Conservation (phyloP, 108 stramenopile species). For the Nitzschia sp. region DNA sequence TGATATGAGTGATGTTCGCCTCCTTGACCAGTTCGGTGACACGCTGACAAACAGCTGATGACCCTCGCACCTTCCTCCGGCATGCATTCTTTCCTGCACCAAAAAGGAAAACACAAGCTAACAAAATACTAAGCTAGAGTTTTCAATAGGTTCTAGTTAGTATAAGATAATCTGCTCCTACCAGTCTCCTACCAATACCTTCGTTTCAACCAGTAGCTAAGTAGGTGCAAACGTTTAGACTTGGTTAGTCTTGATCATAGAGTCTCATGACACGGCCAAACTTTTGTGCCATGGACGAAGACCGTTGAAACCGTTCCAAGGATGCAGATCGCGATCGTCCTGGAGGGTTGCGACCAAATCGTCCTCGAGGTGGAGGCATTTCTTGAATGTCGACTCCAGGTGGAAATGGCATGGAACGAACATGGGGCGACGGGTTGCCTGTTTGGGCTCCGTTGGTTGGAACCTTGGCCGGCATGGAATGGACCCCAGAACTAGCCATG, state of each 20-base stretch:
- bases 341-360: neutral
- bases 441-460: neutral
- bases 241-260: conserved; percentile 37
- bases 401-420: neutral
- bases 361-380: conserved; percentile 11
- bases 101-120: too few species aligned
- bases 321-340: conserved; percentile 21
- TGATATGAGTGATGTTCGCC: too few species aligned
- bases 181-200: too few species aligned
- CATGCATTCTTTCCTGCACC: too few species aligned
- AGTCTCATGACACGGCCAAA: conserved; percentile 39
- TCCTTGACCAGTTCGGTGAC: too few species aligned
- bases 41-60: too few species aligned
- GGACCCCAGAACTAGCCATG: conserved; percentile 18
- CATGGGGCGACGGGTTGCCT: neutral
- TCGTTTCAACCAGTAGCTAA: neutral
- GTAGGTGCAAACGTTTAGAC: too few species aligned
- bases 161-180: too few species aligned
- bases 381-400: neutral
- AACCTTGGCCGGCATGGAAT: neutral
- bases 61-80: too few species aligned
- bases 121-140: too few species aligned
- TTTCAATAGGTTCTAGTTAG: too few species aligned
- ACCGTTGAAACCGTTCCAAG: conserved; percentile 29
- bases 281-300: conserved; percentile 37